Evolutionary conservation across 805 yeast genomes (phyloP), one percentile per base, ranked within the genome.

Genomic region (Blastobotrys robertii): DNA sequence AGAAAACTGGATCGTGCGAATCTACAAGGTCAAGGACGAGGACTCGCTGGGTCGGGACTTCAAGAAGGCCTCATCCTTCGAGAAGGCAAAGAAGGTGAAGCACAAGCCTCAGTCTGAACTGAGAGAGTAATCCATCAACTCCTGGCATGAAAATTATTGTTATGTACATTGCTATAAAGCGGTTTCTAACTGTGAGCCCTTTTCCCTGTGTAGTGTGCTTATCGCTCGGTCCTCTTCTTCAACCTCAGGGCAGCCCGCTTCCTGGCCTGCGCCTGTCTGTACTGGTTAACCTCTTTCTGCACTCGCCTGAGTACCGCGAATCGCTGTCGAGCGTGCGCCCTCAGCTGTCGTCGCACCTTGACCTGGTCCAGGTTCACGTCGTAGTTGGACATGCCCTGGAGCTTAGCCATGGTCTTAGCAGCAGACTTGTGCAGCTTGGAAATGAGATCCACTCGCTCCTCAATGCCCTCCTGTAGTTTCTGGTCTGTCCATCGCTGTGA

Each of bases 1-100:
- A 38, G 95, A 87, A 60, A 94, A 92, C 71, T 94, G 97, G 97
- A 74, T 92, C 53, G 97, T 92, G 13, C 78, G 98, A 66, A 76
- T 92, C 48, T 92, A 85, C 69, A 84, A 86, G 70, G 84, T 92
- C 52, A 92, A 87, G 65, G 90, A 86, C 47, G 70, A 74, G 46
- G 98, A 92, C 63, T 77, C 76, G 47, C 76, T 84, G 51, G 98
- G 97, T 39, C 78, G 99, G 63, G 80, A 77, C 52, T 46, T 49
- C 38, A 38, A 45, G 40, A 45, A 41, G 33, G 52, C 52, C 19
- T 35, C 37, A 22, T 39, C 47, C 30, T 48, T 45, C 34, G 49
- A 46, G 14, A 39, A 34, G 12, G 41, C 39, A 9, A 41, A 34
- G 33, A 53, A 49, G 44, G 45, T 45, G 44, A 47, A 42, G 45